A percentile compares a stretch with the other conserved stretches of the same genome.
These are phyloP conservation scores for Amphirosellinia nigrospora DNA, from an alignment of 495 filamentous ascomycete species.

Conservation along the genomic window DNA sequence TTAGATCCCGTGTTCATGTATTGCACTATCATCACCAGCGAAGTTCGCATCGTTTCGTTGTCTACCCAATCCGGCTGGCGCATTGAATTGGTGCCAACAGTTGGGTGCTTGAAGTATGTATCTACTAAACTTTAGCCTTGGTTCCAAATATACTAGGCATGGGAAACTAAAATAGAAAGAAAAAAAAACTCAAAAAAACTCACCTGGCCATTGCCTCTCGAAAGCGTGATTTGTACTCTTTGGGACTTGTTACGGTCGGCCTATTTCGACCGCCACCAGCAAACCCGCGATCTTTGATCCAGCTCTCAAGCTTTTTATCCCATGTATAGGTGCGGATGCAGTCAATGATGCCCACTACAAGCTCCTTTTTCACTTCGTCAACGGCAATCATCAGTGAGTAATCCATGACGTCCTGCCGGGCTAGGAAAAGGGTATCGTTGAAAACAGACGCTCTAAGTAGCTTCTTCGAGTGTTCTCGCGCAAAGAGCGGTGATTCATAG, in stretches of 20 bases:
- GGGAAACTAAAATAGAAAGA: no score
- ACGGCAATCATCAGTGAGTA: constrained; percentile 99
- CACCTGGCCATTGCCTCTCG: constrained; percentile 96
- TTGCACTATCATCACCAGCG: constrained; percentile 24
- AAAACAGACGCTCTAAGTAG: constrained; percentile 83
- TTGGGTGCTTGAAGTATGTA: constrained; percentile 59
- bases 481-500: constrained; percentile 94
- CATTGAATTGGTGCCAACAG: constrained; percentile 54
- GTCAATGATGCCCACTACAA: constrained; percentile 97
- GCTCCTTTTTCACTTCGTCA: constrained; percentile 84
- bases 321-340: constrained; percentile 98
- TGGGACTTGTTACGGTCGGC: constrained; percentile 95
- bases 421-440: constrained; percentile 96
- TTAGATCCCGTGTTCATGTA: constrained; percentile 10
- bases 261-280: constrained; percentile 83
- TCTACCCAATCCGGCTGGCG: constrained; percentile 26
- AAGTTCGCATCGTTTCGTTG: constrained; percentile 27
- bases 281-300: constrained; percentile 96
- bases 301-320: constrained; percentile 98
- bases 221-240: constrained; percentile 96
- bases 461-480: constrained; percentile 90
- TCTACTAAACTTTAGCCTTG: constrained; percentile 31
- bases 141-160: not conserved
- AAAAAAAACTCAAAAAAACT: no score
- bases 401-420: constrained; percentile 96